These are phyloP conservation scores for Plasmopara halstedii DNA, from an alignment of 352 stramenopile genomes.

Conservation along the genomic window DNA sequence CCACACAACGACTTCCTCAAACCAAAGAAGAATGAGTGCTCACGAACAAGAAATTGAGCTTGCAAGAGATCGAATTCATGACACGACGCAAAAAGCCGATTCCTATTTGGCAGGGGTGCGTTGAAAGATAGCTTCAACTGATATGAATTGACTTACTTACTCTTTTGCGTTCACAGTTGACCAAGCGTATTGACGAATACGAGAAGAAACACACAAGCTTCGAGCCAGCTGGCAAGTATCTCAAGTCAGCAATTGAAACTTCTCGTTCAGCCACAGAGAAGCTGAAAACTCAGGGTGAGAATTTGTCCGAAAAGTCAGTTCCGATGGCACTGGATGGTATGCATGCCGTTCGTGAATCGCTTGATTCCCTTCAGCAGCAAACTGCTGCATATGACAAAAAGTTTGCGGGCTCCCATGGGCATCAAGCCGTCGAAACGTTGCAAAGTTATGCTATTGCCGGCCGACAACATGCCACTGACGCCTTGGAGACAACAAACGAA, in stretches of 20 bases:
- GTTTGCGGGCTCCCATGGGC: conserved; percentile 25
- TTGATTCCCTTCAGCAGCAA: conserved; percentile 32
- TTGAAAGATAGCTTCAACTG: neutral
- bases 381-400: conserved; percentile 53
- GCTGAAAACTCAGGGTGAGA: conserved; percentile 28
- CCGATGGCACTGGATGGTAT: conserved; percentile 40
- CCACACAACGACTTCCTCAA: conserved; percentile 6
- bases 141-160: neutral
- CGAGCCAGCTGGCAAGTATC: conserved; percentile 37
- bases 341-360: conserved; percentile 27
- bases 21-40: conserved; percentile 31
- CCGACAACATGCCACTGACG: conserved; percentile 49
- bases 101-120: conserved; percentile 38
- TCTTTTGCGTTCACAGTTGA: conserved; percentile 24
- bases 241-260: conserved; percentile 29
- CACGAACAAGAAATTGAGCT: conserved; percentile 30
- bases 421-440: conserved; percentile 21
- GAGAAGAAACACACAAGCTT: conserved; percentile 37
- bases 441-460: conserved; percentile 43
- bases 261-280: conserved; percentile 27
- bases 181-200: conserved; percentile 49
- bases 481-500: conserved; percentile 47
- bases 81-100: conserved; percentile 43
- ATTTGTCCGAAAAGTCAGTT: conserved; percentile 37
- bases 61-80: conserved; percentile 48